Conservation (phyloP, 2,329 filamentous ascomycete genomes). For the Saccharata proteae region DNA sequence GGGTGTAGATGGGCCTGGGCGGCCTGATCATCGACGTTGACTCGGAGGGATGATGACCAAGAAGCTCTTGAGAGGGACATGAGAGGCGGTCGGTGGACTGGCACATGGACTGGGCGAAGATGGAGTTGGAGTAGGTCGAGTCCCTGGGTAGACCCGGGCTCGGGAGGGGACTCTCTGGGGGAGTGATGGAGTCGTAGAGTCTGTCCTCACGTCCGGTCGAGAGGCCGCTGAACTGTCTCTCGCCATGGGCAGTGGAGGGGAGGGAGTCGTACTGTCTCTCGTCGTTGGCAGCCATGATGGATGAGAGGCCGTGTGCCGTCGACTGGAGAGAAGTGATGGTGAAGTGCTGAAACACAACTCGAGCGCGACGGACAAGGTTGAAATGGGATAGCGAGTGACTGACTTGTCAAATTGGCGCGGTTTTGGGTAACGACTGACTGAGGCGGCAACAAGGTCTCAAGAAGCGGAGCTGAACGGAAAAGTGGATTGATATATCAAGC, state of each 20-base stretch:
- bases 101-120: background rate
- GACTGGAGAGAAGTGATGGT: no score
- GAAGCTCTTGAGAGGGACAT: background rate
- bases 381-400: background rate
- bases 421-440: background rate
- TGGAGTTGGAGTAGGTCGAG: no score
- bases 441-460: background rate
- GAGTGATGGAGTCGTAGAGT: background rate
- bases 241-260: no score
- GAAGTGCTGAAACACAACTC: background rate
- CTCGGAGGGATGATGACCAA: background rate
- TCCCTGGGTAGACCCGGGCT: background rate
- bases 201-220: no score
- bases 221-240: no score
- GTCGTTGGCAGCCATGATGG: constrained; percentile 1
- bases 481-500: background rate
- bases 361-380: background rate
- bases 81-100: constrained; percentile 1
- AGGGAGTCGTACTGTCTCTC: no score
- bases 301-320: no score
- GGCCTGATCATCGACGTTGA: background rate
- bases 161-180: background rate
- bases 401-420: no score
- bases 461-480: background rate
- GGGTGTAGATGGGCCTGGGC: constrained; percentile 1